These are phyloP conservation scores for Rugiboletus extremiorientalis DNA, from an alignment of 1,284 basidiomycete species.

Conservation along the genomic window DNA sequence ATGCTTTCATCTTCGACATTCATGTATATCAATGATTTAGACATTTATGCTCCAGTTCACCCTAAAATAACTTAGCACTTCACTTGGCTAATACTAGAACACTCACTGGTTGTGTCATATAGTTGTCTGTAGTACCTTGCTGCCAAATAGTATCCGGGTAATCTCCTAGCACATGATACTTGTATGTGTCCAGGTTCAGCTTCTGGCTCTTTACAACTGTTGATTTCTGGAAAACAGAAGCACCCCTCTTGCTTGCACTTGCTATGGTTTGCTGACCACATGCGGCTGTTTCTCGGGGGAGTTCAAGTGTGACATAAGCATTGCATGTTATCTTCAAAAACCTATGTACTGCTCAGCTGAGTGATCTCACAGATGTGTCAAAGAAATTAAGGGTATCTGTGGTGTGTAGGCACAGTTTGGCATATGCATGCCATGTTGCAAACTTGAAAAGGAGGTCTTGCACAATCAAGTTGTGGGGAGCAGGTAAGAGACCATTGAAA, in stretches of 20 bases:
- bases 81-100: constrained; percentile 4
- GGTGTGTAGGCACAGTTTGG: constrained; percentile 37
- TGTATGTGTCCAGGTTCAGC: constrained; percentile 30
- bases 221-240: neutral
- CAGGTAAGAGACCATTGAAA: constrained; percentile 35
- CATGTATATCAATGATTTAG: constrained; percentile 23
- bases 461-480: constrained; percentile 24
- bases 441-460: constrained; percentile 3
- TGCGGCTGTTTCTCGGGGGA: constrained; percentile 6
- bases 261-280: neutral
- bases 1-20: constrained; percentile 27
- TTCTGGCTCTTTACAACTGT: neutral
- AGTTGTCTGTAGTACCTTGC: constrained; percentile 37
- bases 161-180: constrained; percentile 36
- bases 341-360: neutral
- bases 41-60: constrained; percentile 24
- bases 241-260: neutral
- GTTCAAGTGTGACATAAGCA: neutral
- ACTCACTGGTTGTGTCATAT: constrained; percentile 32
- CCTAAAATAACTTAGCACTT: neutral
- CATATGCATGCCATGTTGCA: constrained; percentile 13
- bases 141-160: constrained; percentile 28
- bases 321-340: neutral
- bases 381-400: constrained; percentile 16
- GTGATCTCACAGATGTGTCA: neutral